These are phyloP conservation scores for Cystobasidium slooffiae DNA, from an alignment of 1,284 basidiomycete species.

Conservation along the genomic window DNA sequence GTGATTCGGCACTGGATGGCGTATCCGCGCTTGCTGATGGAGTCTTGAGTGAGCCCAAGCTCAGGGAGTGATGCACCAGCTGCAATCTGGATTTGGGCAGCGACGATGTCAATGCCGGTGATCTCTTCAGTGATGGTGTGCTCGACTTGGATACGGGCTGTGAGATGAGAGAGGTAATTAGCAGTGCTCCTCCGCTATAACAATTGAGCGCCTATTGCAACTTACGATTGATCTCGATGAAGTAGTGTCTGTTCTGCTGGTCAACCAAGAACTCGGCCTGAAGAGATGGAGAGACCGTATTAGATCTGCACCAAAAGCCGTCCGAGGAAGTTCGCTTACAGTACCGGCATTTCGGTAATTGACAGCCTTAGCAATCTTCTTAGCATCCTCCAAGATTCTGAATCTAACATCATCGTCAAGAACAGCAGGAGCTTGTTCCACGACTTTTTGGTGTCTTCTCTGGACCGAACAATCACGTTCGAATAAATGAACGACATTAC, in stretches of 20 bases:
- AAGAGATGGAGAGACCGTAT: not conserved
- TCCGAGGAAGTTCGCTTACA: constrained; percentile 54
- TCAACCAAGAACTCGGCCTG: constrained; percentile 76
- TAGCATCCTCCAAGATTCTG: constrained; percentile 85
- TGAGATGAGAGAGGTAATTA: not conserved
- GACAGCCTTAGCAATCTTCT: constrained; percentile 89
- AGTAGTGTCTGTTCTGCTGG: constrained; percentile 92
- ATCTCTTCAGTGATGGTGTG: constrained; percentile 93
- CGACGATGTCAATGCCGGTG: constrained; percentile 97
- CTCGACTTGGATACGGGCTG: constrained; percentile 91
- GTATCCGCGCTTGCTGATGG: constrained; percentile 92
- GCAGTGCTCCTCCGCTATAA: not conserved
- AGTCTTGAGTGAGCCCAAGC: constrained; percentile 94
- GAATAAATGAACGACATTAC: constrained; percentile 95
- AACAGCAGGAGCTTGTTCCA: constrained; percentile 96
- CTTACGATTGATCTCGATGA: constrained; percentile 76
- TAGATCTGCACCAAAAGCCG: not conserved
- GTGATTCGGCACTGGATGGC: constrained; percentile 99
- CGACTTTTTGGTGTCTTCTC: constrained; percentile 96
- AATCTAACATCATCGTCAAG: constrained; percentile 88
- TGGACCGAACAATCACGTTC: constrained; percentile 99
- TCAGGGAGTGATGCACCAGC: constrained; percentile 94
- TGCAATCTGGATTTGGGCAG: constrained; percentile 97
- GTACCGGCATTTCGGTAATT: constrained; percentile 96
- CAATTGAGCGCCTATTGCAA: too few relatives aligned